Evolutionary conservation across 352 stramenopile genomes (phyloP), one percentile per base, ranked within the genome.

Genomic region (Thalassiosira gravida): DNA sequence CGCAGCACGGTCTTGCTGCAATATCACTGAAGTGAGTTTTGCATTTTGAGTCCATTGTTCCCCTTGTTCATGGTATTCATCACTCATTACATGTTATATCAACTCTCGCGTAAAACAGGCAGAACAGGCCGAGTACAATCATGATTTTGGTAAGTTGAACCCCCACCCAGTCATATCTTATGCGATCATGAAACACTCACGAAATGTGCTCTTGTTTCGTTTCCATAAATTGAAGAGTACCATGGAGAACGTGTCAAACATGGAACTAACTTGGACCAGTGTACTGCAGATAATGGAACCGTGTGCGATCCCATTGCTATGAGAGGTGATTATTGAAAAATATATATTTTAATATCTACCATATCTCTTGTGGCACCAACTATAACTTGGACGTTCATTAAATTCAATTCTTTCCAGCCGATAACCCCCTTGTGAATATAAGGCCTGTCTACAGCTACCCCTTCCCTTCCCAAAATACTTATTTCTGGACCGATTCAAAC

Each of bases 401-500:
- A 49, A 49, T 49, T 20, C 8, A 49, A 3, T 49, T 2, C 8
- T 49, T 49, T 20, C 2, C 27, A 55, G 79, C 79, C 18, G 61
- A 77, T 39, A 67, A 74, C 29, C 74, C 67, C 16, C 52, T 83
- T 20, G 74, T 87, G 14, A 83, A 78, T 46, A 72, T 35, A 11
- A 49, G 66, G 37, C 66, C 63, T 2, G 42, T 67, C 7, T 87
- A 87, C 27, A 83, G 74, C 57, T 71, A 74, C 37, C 56, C 63
- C 22, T 77, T 73, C 42, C 79, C 79, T n/a, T 71, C 52, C 14
- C 46, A 25, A 52, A 87, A 87, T 61, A 82, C 61, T 3, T 83
- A 77, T 18, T 87, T 77, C 27, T 87, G 80, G 80, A 87, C 80
- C 46, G 53, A 79, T 62, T 30, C 66, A 37, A 44, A 32, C 1